phyloP scores from a whole-genome alignment of 768 basidiomycete genomes.

The Fibroporia radiculosa region DNA sequence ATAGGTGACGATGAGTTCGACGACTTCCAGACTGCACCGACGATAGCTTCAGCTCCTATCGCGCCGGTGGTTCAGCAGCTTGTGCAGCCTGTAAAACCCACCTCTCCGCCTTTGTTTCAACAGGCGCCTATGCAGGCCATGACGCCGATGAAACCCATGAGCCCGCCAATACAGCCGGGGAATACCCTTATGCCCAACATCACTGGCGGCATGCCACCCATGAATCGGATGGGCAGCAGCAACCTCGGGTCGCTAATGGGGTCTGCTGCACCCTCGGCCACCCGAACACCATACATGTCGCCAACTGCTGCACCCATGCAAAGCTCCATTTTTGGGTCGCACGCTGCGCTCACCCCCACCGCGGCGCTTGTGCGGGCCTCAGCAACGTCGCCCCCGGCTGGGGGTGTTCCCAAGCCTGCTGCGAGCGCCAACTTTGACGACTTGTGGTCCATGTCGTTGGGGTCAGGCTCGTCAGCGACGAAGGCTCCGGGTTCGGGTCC shows the following conservation, averaged over 20 bases:
- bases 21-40: constrained; percentile 71
- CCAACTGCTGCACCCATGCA: constrained; percentile 14
- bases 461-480: constrained; percentile 26
- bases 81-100: constrained; percentile 8
- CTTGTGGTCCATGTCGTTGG: constrained; percentile 79
- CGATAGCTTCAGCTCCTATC: constrained; percentile 42
- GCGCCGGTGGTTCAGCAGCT: constrained; percentile 21
- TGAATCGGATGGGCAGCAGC: constrained; percentile 9
- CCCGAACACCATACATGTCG: constrained; percentile 11
- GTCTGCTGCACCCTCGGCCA: neutral
- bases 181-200: constrained; percentile 2
- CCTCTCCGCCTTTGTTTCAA: constrained; percentile 8
- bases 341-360: constrained; percentile 7
- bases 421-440: constrained; percentile 73
- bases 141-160: constrained; percentile 3
- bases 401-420: constrained; percentile 25
- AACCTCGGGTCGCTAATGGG: constrained; percentile 12
- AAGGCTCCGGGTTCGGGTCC: constrained; percentile 21
- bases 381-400: constrained; percentile 12
- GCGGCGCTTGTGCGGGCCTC: constrained; percentile 24
- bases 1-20: constrained; percentile 71
- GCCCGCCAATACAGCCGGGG: constrained; percentile 8
- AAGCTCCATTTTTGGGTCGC: constrained; percentile 11
- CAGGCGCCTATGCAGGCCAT: constrained; percentile 6
- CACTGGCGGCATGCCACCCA: constrained; percentile 1